These are phyloP conservation scores for Termitomyces sp. DNA, from an alignment of 768 basidiomycete genomes.

Conservation along the genomic window DNA sequence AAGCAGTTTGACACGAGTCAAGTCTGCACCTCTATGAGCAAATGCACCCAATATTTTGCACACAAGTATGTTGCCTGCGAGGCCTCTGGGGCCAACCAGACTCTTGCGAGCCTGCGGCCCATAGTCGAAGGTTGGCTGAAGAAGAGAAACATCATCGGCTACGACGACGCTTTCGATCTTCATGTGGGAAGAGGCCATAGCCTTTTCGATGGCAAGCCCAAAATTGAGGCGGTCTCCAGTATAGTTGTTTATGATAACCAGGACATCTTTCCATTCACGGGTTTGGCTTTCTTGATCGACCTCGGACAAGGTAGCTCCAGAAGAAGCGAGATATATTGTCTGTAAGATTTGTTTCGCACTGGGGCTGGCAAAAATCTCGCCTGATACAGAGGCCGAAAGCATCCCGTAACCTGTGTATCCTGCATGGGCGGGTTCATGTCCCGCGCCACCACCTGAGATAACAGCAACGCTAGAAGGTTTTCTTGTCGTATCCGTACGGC, in stretches of 20 bases:
- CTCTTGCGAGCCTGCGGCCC: slow-evolving; percentile 10
- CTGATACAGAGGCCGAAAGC: slow-evolving; percentile 50
- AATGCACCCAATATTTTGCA: slow-evolving; percentile 54
- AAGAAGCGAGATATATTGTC: slow-evolving; percentile 40
- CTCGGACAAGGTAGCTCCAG: slow-evolving; percentile 7
- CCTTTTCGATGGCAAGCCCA: slow-evolving; percentile 50
- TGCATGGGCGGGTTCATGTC: slow-evolving; percentile 57
- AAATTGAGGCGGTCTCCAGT: slow-evolving; percentile 56
- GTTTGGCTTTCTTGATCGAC: not conserved
- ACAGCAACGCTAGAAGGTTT: slow-evolving; percentile 25
- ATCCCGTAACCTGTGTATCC: slow-evolving; percentile 54
- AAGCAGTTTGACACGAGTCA: slow-evolving; percentile 26
- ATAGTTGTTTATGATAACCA: slow-evolving; percentile 41
- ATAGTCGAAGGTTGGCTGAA: slow-evolving; percentile 14
- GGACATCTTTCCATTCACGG: slow-evolving; percentile 21
- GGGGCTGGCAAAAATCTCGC: slow-evolving; percentile 58
- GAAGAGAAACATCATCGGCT: slow-evolving; percentile 50
- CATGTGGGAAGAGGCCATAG: slow-evolving; percentile 25
- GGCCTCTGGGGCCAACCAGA: slow-evolving; percentile 44
- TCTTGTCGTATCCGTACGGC: not conserved
- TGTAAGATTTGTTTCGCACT: slow-evolving; percentile 53
- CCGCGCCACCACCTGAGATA: slow-evolving; percentile 46
- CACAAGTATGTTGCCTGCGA: slow-evolving; percentile 41
- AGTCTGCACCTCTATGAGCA: slow-evolving; percentile 30
- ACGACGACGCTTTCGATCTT: slow-evolving; percentile 43